A percentile compares a stretch with the other conserved stretches of the same genome.
Evolutionary conservation across 768 basidiomycete genomes (phyloP).

Genomic region (Hypholoma sublateritium): DNA sequence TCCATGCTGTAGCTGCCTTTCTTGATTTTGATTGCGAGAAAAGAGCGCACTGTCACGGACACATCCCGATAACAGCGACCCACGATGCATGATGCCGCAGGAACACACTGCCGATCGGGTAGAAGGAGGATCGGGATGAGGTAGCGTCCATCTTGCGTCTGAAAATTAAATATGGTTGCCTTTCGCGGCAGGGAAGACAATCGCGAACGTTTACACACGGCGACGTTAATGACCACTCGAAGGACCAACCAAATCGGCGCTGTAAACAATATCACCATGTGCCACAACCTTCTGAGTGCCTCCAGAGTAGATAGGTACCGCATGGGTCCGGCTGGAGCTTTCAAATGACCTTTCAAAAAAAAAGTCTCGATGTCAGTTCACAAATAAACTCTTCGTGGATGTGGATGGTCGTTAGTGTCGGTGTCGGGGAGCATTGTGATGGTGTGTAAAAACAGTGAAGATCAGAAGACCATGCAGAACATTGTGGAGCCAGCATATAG

Average conservation of each 20-base stretch:
- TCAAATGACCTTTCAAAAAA: not conserved
- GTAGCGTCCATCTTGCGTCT: not conserved
- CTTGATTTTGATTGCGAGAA: not conserved
- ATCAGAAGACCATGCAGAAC: not conserved
- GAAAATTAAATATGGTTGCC: not conserved
- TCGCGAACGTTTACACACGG: not conserved
- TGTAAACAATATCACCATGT: not conserved
- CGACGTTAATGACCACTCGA: not conserved
- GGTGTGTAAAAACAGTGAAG: not conserved
- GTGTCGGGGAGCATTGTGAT: not conserved
- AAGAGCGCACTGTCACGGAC: not conserved
- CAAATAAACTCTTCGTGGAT: not conserved
- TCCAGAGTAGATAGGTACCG: not conserved
- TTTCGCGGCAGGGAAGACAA: not conserved
- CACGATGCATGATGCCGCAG: conserved; percentile 3
- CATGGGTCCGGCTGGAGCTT: not conserved
- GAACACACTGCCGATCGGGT: not conserved
- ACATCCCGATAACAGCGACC: not conserved
- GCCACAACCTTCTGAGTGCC: not conserved
- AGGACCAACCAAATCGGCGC: not conserved
- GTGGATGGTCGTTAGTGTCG: not conserved
- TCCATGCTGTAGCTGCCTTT: not conserved
- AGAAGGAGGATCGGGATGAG: not conserved
- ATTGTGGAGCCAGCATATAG: no score
- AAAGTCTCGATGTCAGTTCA: not conserved